A percentile compares a stretch with the other conserved stretches of the same genome.
These are phyloP conservation scores for Hyaloscypha hepaticicola DNA, from an alignment of 495 filamentous ascomycete species.

Conservation along the genomic window DNA sequence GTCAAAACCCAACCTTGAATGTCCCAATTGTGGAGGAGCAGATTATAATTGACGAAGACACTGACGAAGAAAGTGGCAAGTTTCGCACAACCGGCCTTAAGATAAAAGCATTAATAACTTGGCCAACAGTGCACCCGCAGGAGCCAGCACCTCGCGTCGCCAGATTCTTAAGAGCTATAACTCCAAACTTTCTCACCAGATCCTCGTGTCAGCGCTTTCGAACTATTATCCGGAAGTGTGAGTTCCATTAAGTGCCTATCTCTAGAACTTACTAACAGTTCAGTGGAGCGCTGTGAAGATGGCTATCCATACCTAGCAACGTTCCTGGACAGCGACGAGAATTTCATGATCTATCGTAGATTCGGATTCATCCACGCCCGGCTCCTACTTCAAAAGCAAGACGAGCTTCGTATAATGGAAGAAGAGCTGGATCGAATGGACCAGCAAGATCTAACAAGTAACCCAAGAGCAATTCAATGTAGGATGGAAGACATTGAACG, in stretches of 20 bases:
- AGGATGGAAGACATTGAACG: conserved; percentile 13
- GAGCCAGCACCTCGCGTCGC: background rate
- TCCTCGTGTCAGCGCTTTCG: conserved; percentile 6
- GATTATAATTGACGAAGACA: conserved; percentile 5
- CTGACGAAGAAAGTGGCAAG: conserved; percentile 13
- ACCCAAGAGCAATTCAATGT: conserved; percentile 7
- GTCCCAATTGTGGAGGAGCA: background rate
- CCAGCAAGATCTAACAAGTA: conserved; percentile 18
- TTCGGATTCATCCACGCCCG: conserved; percentile 39
- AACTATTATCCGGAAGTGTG: conserved; percentile 15
- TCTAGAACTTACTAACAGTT: background rate
- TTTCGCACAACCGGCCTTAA: background rate
- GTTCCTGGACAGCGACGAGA: conserved; percentile 36
- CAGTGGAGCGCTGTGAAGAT: conserved; percentile 35
- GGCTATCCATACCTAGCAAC: conserved; percentile 41
- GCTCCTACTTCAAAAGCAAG: conserved; percentile 40
- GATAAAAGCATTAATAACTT: background rate
- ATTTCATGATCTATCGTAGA: conserved; percentile 38
- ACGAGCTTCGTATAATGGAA: conserved; percentile 37
- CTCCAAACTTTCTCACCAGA: background rate
- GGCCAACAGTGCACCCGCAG: background rate
- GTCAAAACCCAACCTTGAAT: conserved; percentile 11
- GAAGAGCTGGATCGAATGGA: conserved; percentile 36
- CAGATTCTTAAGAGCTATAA: conserved; percentile 4
- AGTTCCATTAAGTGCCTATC: background rate